A percentile compares a stretch with the other conserved stretches of the same genome.
These are phyloP conservation scores for Hypoxylon sp. DNA, from an alignment of 2,329 filamentous ascomycete genomes.

Conservation along the genomic window DNA sequence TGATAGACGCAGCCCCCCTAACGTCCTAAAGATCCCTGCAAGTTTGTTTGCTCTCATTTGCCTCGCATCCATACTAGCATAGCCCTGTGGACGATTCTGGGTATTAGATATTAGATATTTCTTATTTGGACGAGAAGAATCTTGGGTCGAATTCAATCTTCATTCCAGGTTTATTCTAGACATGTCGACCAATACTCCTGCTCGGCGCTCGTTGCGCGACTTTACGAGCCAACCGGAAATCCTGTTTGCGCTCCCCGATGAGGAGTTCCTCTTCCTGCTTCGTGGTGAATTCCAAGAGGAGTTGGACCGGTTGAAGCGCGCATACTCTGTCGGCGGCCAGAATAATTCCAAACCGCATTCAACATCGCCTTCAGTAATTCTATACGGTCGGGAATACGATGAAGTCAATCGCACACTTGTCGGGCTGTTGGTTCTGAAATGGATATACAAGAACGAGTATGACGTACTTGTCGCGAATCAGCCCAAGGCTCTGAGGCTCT, in stretches of 20 bases:
- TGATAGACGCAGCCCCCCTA: constrained; percentile 9
- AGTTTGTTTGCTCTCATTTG: too few relatives aligned
- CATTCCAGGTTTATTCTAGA: not conserved
- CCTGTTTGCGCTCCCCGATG: constrained; percentile 34
- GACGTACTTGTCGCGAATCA: constrained; percentile 45
- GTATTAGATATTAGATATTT: too few relatives aligned
- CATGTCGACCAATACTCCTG: constrained; percentile 12
- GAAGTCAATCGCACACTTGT: constrained; percentile 53
- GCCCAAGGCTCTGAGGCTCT: constrained; percentile 36
- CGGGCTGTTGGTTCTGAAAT: constrained; percentile 48
- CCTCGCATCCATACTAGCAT: too few relatives aligned
- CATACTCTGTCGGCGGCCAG: constrained; percentile 39
- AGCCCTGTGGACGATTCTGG: too few relatives aligned
- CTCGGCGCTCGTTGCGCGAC: not conserved
- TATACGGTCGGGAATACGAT: constrained; percentile 47
- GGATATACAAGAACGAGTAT: constrained; percentile 49
- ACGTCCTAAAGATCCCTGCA: constrained; percentile 9
- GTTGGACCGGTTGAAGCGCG: constrained; percentile 44
- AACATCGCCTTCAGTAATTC: constrained; percentile 41
- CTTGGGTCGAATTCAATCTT: too few relatives aligned
- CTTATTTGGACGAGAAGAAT: too few relatives aligned
- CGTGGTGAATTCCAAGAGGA: constrained; percentile 42
- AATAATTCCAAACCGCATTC: constrained; percentile 12
- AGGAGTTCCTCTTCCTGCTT: constrained; percentile 40
- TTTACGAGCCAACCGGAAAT: constrained; percentile 3